These are phyloP conservation scores for Solanum clarkiae DNA, from an alignment of 257 asterid species.

Conservation along the genomic window DNA sequence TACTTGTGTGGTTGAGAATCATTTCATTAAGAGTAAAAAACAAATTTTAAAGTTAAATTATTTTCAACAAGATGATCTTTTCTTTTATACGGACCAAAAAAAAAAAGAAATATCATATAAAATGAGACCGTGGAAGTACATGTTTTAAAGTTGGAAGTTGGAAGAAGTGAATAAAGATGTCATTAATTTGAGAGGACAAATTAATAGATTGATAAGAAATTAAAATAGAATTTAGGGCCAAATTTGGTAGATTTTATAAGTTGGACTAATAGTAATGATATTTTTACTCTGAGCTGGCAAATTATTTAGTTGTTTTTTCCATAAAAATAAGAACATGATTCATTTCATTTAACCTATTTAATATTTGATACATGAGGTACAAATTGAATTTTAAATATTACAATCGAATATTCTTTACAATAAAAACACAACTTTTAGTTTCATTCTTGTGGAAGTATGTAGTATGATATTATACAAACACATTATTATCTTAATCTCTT, in stretches of 20 bases:
- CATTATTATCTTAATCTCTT: neutral
- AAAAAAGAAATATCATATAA: no score
- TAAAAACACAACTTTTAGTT: neutral
- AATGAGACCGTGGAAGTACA: no score
- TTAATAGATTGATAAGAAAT: neutral
- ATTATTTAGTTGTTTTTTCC: neutral
- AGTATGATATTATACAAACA: neutral
- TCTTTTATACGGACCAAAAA: no score
- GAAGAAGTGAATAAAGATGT: neutral
- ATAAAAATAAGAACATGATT: neutral
- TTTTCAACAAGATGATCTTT: no score
- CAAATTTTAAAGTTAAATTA: no score
- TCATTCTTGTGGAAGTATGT: neutral
- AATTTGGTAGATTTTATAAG: neutral
- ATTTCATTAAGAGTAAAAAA: no score
- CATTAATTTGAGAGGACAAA: neutral
- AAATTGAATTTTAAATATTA: neutral
- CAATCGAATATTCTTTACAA: neutral
- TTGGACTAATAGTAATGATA: neutral
- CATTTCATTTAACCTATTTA: neutral
- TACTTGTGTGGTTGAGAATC: no score
- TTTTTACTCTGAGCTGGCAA: neutral
- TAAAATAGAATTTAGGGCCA: neutral
- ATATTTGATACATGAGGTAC: neutral
- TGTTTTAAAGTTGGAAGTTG: neutral